These are phyloP conservation scores for Aethionema arabicum DNA, from an alignment of 345 rosid genomes.

Conservation along the genomic window DNA sequence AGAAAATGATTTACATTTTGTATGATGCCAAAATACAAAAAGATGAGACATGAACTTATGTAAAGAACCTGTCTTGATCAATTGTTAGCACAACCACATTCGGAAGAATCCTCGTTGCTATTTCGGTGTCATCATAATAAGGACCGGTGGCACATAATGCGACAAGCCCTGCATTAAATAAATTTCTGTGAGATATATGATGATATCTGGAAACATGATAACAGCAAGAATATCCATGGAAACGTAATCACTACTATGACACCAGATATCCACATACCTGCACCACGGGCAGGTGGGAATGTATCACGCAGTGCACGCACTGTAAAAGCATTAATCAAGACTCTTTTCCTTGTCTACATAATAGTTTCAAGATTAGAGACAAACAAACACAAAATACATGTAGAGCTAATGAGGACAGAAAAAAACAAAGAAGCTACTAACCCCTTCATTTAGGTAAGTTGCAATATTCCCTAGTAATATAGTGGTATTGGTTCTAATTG, in stretches of 20 bases:
- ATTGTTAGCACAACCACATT: slow-evolving; percentile 81
- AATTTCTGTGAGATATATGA: slow-evolving; percentile 23
- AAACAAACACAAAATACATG: slow-evolving; percentile 13
- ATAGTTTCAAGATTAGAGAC: slow-evolving; percentile 29
- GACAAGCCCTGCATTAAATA: slow-evolving; percentile 68
- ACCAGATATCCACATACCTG: slow-evolving; percentile 56
- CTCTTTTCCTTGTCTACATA: slow-evolving; percentile 90
- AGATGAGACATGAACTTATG: not conserved
- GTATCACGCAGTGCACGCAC: slow-evolving; percentile 97
- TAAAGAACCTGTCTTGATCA: slow-evolving; percentile 83
- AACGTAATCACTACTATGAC: slow-evolving; percentile 8
- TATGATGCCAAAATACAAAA: slow-evolving; percentile 1
- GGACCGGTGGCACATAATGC: slow-evolving; percentile 96
- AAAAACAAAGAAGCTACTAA: slow-evolving; percentile 35
- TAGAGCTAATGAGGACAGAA: slow-evolving; percentile 7
- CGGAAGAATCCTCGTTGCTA: slow-evolving; percentile 93
- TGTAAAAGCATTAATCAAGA: slow-evolving; percentile 94
- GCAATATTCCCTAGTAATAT: slow-evolving; percentile 97
- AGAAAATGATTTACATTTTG: slow-evolving; percentile 20
- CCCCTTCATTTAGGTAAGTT: slow-evolving; percentile 88
- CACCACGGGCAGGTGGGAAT: slow-evolving; percentile 98
- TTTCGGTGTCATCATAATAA: slow-evolving; percentile 79
- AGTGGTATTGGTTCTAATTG: slow-evolving; percentile 96
- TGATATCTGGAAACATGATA: not conserved
- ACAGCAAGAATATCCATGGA: slow-evolving; percentile 17